Conservation (phyloP, 2,329 filamentous ascomycete species). For the Phoma herbarum region DNA sequence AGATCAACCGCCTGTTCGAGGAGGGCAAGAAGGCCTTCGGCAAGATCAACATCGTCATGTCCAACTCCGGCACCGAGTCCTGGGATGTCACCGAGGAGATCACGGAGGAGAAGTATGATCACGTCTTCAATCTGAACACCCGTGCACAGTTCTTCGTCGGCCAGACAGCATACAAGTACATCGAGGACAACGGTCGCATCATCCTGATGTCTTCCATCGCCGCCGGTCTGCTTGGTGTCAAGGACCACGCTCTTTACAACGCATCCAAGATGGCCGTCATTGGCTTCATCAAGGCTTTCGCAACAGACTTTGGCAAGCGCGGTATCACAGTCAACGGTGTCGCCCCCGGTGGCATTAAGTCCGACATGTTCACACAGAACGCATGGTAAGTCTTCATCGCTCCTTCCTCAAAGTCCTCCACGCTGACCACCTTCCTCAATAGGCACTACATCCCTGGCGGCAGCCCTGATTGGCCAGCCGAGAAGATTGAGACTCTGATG, state of each 20-base stretch:
- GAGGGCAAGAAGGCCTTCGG: constrained; percentile 56
- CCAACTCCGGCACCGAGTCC: constrained; percentile 67
- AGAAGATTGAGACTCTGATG: constrained; percentile 61
- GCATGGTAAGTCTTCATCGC: constrained; percentile 49
- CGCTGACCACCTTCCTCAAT: background rate
- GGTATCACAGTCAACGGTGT: constrained; percentile 77
- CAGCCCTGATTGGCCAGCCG: constrained; percentile 58
- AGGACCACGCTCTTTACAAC: constrained; percentile 76
- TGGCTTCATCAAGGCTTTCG: constrained; percentile 75
- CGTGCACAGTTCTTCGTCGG: constrained; percentile 80
- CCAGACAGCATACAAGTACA: constrained; percentile 76
- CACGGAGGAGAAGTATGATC: constrained; percentile 74
- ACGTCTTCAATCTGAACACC: constrained; percentile 74
- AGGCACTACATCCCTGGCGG: constrained; percentile 59
- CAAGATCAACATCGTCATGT: constrained; percentile 60
- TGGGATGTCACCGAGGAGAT: constrained; percentile 75
- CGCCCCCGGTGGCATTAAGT: constrained; percentile 76
- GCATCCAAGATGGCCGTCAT: constrained; percentile 77
- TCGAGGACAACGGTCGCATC: constrained; percentile 74
- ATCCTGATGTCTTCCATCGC: constrained; percentile 80
- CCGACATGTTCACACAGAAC: constrained; percentile 77
- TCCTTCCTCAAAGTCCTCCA: background rate
- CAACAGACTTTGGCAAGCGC: constrained; percentile 73
- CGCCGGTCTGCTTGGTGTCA: constrained; percentile 71
- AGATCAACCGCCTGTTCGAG: constrained; percentile 67